These are phyloP conservation scores for Phaffia tasmanica DNA, from an alignment of 768 basidiomycete species.

Conservation along the genomic window DNA sequence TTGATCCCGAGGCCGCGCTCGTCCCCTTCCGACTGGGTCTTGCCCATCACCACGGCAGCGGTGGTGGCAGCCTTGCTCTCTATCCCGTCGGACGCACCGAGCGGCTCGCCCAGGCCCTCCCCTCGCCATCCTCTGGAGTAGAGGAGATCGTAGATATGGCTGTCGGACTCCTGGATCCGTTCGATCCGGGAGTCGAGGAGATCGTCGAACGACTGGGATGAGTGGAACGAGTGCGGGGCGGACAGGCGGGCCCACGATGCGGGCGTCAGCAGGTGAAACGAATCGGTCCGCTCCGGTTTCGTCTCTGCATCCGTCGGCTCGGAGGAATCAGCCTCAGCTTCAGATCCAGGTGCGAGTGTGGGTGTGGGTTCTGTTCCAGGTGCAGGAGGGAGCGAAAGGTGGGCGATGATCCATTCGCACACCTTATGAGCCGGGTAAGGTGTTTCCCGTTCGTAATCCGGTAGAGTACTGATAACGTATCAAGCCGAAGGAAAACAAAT, in stretches of 20 bases:
- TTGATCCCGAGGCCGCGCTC: too few relatives aligned
- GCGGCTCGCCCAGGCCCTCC: not conserved
- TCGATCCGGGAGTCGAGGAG: not conserved
- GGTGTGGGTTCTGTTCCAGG: not conserved
- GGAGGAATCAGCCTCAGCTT: too few relatives aligned
- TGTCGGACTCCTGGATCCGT: not conserved
- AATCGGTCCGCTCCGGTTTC: not conserved
- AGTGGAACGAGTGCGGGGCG: conserved; percentile 2
- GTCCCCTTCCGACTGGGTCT: too few relatives aligned
- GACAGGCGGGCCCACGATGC: conserved; percentile 4
- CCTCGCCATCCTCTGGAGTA: conserved; percentile 10
- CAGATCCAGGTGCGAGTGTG: too few relatives aligned
- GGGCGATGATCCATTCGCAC: conserved; percentile 6
- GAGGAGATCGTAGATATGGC: conserved; percentile 2
- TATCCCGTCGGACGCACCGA: too few relatives aligned
- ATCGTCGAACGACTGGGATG: not conserved
- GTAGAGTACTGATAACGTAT: not conserved
- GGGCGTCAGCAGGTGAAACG: conserved; percentile 7
- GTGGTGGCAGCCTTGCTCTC: too few relatives aligned
- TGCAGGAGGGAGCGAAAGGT: not conserved
- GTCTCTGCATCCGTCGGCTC: too few relatives aligned
- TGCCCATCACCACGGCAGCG: too few relatives aligned
- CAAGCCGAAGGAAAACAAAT: not conserved
- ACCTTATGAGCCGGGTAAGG: not conserved
- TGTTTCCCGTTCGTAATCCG: not conserved